Percentiles rank a stretch among this genome's conserved stretches.
These are phyloP conservation scores for Yamadazyma diddensiae DNA, from an alignment of 1,139 yeast species.

Conservation along the genomic window DNA sequence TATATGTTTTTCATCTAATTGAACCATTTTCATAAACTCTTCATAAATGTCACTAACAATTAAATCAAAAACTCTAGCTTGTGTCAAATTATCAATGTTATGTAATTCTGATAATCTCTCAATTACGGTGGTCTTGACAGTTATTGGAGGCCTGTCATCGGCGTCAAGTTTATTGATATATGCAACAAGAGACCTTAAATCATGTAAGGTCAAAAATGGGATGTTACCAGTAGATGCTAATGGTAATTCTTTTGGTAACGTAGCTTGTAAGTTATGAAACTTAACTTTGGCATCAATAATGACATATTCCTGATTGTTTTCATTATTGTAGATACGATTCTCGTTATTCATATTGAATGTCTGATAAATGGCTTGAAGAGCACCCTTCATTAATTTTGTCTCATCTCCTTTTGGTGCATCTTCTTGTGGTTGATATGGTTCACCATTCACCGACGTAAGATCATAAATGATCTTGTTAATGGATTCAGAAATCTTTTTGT, in stretches of 20 bases:
- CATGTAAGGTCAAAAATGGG: slow-evolving; percentile 57
- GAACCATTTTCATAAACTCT: slow-evolving; percentile 52
- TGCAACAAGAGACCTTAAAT: slow-evolving; percentile 57
- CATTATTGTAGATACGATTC: slow-evolving; percentile 6
- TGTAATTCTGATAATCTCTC: slow-evolving; percentile 55
- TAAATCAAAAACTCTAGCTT: slow-evolving; percentile 51
- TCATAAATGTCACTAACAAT: slow-evolving; percentile 59
- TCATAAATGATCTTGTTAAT: slow-evolving; percentile 28
- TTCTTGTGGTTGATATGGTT: slow-evolving; percentile 5
- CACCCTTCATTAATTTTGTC: slow-evolving; percentile 36
- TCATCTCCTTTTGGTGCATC: slow-evolving; percentile 18
- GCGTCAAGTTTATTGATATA: slow-evolving; percentile 48
- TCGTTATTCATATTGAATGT: slow-evolving; percentile 27
- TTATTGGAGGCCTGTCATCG: slow-evolving; percentile 28
- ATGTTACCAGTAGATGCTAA: slow-evolving; percentile 46
- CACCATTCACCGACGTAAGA: slow-evolving; percentile 20
- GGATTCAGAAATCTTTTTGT: slow-evolving; percentile 22
- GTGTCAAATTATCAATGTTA: slow-evolving; percentile 44
- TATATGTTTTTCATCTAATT: slow-evolving; percentile 47
- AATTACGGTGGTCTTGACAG: slow-evolving; percentile 56
- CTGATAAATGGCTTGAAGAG: slow-evolving; percentile 43
- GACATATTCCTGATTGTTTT: slow-evolving; percentile 43
- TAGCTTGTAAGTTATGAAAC: slow-evolving; percentile 60
- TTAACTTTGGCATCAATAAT: slow-evolving; percentile 64
- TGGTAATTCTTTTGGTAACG: slow-evolving; percentile 53